Percentiles rank a stretch among this genome's conserved stretches.
Evolutionary conservation across 495 filamentous ascomycete species (phyloP).

Genomic region (Podospora anserina): DNA sequence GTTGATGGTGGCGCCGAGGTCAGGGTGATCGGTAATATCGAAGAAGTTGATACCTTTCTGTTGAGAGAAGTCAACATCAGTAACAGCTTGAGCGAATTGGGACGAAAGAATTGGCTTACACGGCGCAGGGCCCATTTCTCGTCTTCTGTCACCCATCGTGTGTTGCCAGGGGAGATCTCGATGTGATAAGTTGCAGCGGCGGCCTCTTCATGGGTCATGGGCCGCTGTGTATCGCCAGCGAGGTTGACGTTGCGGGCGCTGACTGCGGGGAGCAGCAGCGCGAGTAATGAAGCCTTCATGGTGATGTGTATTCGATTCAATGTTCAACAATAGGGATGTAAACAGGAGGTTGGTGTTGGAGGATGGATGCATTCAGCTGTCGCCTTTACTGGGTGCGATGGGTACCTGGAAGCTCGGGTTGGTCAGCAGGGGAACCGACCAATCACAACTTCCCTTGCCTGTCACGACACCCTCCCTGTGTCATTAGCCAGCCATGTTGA

Average conservation of each 20-base stretch:
- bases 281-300: conserved; percentile 40
- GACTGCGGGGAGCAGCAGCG: conserved; percentile 47
- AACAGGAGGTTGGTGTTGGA: background rate
- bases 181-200: conserved; percentile 57
- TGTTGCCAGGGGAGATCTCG: conserved; percentile 83
- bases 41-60: conserved; percentile 88
- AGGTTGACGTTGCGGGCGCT: conserved; percentile 51
- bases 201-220: conserved; percentile 38
- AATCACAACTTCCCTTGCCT: background rate
- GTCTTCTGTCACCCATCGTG: conserved; percentile 83
- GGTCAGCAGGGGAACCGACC: background rate
- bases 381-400: background rate
- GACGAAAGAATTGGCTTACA: conserved; percentile 48
- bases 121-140: conserved; percentile 89
- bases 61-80: conserved; percentile 2
- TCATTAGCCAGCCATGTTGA: background rate
- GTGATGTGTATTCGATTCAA: background rate
- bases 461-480: background rate
- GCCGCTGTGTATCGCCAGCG: conserved; percentile 40
- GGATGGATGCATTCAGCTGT: background rate
- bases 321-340: background rate
- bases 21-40: conserved; percentile 75
- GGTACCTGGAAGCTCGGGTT: background rate
- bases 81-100: background rate
- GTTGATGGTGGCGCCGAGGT: conserved; percentile 57